Conservation (phyloP, 2,329 filamentous ascomycete genomes). For the Aspergillus sp. region DNA sequence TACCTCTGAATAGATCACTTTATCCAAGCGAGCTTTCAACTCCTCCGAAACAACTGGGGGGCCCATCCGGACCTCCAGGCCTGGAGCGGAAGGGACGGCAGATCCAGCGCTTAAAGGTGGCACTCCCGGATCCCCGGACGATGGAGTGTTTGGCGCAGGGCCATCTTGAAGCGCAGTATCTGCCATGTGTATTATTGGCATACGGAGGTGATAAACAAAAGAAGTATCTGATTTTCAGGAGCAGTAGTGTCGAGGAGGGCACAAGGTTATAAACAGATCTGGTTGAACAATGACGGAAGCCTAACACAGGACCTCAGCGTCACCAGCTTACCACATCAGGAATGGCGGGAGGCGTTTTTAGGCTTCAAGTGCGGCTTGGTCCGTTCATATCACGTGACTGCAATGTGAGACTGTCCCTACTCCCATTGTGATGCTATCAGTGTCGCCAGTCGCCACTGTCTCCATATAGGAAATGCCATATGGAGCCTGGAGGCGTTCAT, state of each 20-base stretch:
- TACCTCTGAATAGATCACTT: conserved; percentile 50
- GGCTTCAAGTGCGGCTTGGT: conserved; percentile 12
- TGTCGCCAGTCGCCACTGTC: background rate
- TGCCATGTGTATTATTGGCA: conserved; percentile 25
- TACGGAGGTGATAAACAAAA: background rate
- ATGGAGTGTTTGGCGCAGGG: conserved; percentile 20
- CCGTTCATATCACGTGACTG: background rate
- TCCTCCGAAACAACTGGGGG: conserved; percentile 32
- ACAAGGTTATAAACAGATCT: conserved; percentile 1
- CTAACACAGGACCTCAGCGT: background rate
- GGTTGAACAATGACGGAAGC: conserved; percentile 14
- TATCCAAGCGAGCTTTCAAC: conserved; percentile 41
- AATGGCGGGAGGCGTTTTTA: conserved; percentile 2
- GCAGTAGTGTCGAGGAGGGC: background rate
- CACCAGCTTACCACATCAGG: conserved; percentile 6
- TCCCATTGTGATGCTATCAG: background rate
- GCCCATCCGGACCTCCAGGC: conserved; percentile 23
- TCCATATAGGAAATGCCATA: too few species aligned
- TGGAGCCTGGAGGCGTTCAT: too few species aligned
- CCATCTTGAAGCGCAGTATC: conserved; percentile 29
- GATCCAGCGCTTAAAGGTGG: conserved; percentile 33
- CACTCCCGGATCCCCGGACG: conserved; percentile 27
- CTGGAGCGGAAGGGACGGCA: conserved; percentile 21
- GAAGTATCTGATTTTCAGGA: background rate
- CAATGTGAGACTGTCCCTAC: background rate